phyloP scores from a whole-genome alignment of 2,329 filamentous ascomycete genomes.

The Alternaria angustiovoidea region DNA sequence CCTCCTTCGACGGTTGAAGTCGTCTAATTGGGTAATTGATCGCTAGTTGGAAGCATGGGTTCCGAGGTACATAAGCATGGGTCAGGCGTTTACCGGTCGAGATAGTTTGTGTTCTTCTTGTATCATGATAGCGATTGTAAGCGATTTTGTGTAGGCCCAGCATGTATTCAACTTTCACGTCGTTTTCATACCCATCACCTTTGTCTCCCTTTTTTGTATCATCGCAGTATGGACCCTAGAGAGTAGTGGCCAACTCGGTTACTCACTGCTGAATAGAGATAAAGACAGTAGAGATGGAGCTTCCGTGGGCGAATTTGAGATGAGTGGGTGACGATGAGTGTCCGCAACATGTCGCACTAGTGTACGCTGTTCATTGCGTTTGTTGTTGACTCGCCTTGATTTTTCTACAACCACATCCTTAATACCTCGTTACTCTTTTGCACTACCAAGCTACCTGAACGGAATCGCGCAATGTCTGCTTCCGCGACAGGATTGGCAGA shows the following conservation, averaged over 20 bases:
- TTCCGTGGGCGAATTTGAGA: not conserved
- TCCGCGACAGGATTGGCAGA: too few relatives aligned
- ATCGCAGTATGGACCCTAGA: not conserved
- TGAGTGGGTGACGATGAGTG: not conserved
- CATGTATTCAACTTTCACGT: not conserved
- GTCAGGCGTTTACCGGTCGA: not conserved
- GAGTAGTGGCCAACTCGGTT: not conserved
- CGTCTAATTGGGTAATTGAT: not conserved
- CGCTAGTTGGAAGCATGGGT: not conserved
- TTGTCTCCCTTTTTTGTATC: not conserved
- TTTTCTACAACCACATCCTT: too few relatives aligned
- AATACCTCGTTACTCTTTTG: too few relatives aligned
- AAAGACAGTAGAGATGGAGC: not conserved
- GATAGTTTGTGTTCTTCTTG: not conserved
- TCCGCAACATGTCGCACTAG: not conserved
- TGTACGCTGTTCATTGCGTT: too few relatives aligned
- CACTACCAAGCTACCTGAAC: too few relatives aligned
- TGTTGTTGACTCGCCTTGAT: too few relatives aligned
- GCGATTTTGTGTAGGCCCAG: not conserved
- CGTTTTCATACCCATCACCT: not conserved
- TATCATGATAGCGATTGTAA: constrained; percentile 6
- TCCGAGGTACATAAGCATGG: not conserved
- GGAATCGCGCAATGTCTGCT: too few relatives aligned
- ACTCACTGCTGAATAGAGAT: not conserved
- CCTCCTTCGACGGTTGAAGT: not conserved